phyloP scores from a whole-genome alignment of 352 stramenopile species.

The Globisporangium paddicum region DNA sequence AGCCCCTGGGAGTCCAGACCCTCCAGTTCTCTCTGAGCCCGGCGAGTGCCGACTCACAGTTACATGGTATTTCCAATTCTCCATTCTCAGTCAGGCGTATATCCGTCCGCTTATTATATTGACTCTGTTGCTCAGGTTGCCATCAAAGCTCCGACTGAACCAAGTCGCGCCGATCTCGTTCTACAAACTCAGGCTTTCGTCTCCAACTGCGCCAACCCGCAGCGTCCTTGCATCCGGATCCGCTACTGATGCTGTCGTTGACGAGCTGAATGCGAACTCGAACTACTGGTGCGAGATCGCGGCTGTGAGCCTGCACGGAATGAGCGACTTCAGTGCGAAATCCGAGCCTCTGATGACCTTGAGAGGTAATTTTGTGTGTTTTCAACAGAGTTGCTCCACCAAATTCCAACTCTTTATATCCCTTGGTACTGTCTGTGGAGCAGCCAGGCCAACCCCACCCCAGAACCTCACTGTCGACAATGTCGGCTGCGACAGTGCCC shows the following conservation, averaged over 20 bases:
- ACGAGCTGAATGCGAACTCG: conserved; percentile 29
- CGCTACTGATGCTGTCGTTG: conserved; percentile 22
- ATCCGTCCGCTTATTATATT: too few relatives aligned
- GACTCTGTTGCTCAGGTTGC: conserved; percentile 17
- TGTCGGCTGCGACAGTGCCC: not conserved
- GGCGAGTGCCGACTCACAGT: conserved; percentile 23
- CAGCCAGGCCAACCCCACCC: conserved; percentile 16
- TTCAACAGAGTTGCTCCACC: not conserved
- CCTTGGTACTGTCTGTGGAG: not conserved
- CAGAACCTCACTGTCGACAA: not conserved
- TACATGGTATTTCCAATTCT: too few relatives aligned
- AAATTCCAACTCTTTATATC: not conserved
- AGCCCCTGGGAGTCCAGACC: conserved; percentile 32
- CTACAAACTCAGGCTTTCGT: conserved; percentile 50
- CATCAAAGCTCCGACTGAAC: conserved; percentile 26
- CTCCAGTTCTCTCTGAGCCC: conserved; percentile 17
- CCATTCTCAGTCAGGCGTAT: too few relatives aligned
- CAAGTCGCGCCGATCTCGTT: conserved; percentile 56
- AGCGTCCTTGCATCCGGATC: conserved; percentile 27
- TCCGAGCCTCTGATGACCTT: conserved; percentile 27
- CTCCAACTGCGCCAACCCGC: not conserved
- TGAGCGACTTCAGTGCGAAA: conserved; percentile 39
- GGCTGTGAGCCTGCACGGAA: conserved; percentile 51
- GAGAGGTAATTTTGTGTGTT: conserved; percentile 14
- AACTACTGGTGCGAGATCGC: conserved; percentile 42